Evolutionary conservation across 225 moss, liverwort and hornwort species (phyloP), one percentile per base, ranked within the genome.

Genomic region (Antitrichia curtipendula): DNA sequence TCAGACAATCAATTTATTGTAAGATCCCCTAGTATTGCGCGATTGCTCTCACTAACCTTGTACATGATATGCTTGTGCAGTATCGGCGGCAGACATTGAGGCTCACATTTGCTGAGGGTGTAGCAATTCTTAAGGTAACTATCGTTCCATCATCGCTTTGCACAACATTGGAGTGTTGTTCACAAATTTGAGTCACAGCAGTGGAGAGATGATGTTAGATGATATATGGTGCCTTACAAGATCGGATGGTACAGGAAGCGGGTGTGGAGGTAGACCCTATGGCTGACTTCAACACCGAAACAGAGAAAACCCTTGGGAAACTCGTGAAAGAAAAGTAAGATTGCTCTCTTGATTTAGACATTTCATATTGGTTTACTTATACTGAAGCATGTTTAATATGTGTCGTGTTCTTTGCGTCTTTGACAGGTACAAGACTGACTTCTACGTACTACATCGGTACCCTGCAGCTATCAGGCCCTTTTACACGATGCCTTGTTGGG

Each of bases 301-400:
- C 93, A 81, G 96, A 97, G 91, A 95, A 91, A 86, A 92, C 88
- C 56, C 91, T 99, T 80, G 98, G 97, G 47, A 95, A 92, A 90
- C 95, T 99, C 63, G 97, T 99, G 86, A 97, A 96, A 90, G 91
- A 95, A 84, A 99, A 95, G 96, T 97, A 95, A 92, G 96, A 52
- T 57, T 63, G 50, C 25, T 86, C 36, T 16, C 54, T 64, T 86
- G 54, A 82, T n/a, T n/a, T 17, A 15, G 17, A 5, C 50, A 27
- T 24, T 62, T 64, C 64, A 8, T 8, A 64, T 63, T 50, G n/a
- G 11, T 50, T 45, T n/a, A 34, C 50, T 82, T 82, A 7, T 50
- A 25, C n/a, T 49, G 25, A 20, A 64, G 64, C 82, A 63, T 49
- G 50, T 64, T 16, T 24, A 50, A 63, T 81, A 17, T 36, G 36